Conservation (phyloP, 139 green algal genomes). For the Closterium sp. region DNA sequence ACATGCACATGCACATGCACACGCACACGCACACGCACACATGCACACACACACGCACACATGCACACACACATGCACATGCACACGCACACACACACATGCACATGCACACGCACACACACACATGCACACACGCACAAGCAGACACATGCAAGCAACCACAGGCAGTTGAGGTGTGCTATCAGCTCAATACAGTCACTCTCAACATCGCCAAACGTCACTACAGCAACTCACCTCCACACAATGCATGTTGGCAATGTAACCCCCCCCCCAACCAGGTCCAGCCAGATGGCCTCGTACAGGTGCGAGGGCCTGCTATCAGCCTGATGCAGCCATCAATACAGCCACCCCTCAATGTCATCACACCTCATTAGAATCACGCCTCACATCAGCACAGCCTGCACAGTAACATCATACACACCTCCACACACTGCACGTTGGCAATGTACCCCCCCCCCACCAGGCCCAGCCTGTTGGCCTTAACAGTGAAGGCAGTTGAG, state of each 20-base stretch:
- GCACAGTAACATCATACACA: too few relatives aligned
- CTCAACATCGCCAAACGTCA: not conserved
- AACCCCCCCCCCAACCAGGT: conserved; percentile 85
- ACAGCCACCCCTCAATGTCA: too few relatives aligned
- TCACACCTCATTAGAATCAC: conserved; percentile 1
- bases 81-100: not conserved
- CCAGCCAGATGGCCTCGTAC: conserved; percentile 98
- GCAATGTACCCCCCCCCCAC: conserved; percentile 87
- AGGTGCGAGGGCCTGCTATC: too few relatives aligned
- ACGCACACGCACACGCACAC: not conserved
- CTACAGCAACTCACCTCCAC: too few relatives aligned
- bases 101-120: conserved; percentile 64
- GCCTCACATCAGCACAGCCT: too few relatives aligned
- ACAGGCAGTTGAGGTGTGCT: too few relatives aligned
- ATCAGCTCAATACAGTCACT: not conserved
- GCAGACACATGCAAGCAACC: too few relatives aligned
- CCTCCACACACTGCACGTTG: conserved; percentile 93
- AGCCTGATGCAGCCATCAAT: not conserved
- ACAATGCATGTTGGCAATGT: too few relatives aligned
- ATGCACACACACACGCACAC: too few relatives aligned
- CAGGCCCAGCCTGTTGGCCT: conserved; percentile 98
- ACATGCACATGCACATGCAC: not conserved
- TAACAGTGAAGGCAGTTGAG: conserved; percentile 37
- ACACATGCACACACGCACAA: conserved; percentile 68
- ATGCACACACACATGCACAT: not conserved